Conservation (phyloP, 495 filamentous ascomycete species). For the Parathielavia hyrcaniae region DNA sequence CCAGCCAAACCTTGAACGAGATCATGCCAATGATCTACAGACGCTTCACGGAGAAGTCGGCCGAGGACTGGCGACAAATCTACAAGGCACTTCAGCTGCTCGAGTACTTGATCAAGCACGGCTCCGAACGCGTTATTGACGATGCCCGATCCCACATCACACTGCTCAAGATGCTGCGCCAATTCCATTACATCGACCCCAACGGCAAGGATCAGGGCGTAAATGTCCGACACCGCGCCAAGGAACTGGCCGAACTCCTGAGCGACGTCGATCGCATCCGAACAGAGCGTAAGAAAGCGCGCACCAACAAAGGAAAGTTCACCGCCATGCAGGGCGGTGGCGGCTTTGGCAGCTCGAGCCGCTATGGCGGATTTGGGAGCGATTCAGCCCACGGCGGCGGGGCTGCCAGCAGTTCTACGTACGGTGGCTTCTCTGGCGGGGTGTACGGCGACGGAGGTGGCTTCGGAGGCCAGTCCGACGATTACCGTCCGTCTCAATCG, state of each 20-base stretch:
- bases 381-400: conserved; percentile 59
- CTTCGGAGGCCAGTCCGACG: conserved; percentile 61
- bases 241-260: conserved; percentile 89
- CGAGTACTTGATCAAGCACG: conserved; percentile 97
- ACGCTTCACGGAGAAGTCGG: conserved; percentile 94
- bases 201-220: conserved; percentile 98
- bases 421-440: conserved; percentile 77
- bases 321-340: conserved; percentile 81
- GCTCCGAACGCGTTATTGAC: conserved; percentile 95
- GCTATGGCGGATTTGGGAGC: conserved; percentile 88
- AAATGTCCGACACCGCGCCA: conserved; percentile 93
- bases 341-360: conserved; percentile 47
- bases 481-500: conserved; percentile 53
- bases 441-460: conserved; percentile 93
- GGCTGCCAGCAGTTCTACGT: conserved; percentile 57
- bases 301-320: conserved; percentile 85
- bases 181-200: conserved; percentile 94
- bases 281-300: conserved; percentile 87
- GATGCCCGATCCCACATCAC: conserved; percentile 93
- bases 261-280: conserved; percentile 92
- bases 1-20: conserved; percentile 91
- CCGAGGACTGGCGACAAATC: conserved; percentile 98
- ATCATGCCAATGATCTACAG: conserved; percentile 99
- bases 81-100: conserved; percentile 97
- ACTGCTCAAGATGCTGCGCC: conserved; percentile 93